phyloP scores from a whole-genome alignment of 495 filamentous ascomycete species.

The Trichoderma parareesei region DNA sequence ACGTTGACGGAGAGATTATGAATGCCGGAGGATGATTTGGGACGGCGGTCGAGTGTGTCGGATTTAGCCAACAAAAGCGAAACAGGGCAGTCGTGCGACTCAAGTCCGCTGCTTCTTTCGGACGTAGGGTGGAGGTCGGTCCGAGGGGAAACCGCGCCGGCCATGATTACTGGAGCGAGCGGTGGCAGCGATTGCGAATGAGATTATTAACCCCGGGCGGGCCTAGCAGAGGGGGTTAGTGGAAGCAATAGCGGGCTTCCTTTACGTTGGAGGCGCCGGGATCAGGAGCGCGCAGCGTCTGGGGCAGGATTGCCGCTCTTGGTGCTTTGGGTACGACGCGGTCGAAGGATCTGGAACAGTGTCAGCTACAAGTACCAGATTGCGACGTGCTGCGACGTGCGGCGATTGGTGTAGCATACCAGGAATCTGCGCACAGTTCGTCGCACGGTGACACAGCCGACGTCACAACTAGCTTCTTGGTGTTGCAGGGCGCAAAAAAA shows the following conservation, averaged over 20 bases:
- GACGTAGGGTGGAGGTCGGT: conserved; percentile 6
- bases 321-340: not conserved
- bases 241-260: no score
- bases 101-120: conserved; percentile 4
- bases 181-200: not conserved
- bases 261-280: not conserved
- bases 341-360: not conserved
- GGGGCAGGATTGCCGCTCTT: not conserved
- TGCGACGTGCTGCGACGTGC: not conserved
- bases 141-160: not conserved
- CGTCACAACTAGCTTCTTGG: not conserved
- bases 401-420: not conserved
- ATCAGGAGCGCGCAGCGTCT: not conserved
- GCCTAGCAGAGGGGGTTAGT: not conserved
- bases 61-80: conserved; percentile 7
- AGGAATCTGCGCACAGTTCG: not conserved
- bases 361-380: not conserved
- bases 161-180: conserved; percentile 7
- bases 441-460: not conserved
- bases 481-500: not conserved
- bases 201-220: conserved; percentile 6
- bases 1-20: conserved; percentile 9
- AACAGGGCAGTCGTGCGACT: conserved; percentile 2
- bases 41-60: conserved; percentile 6
- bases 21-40: conserved; percentile 7